These are phyloP conservation scores for Solanum lycopersicoides DNA, from an alignment of 257 asterid genomes.

Conservation along the genomic window DNA sequence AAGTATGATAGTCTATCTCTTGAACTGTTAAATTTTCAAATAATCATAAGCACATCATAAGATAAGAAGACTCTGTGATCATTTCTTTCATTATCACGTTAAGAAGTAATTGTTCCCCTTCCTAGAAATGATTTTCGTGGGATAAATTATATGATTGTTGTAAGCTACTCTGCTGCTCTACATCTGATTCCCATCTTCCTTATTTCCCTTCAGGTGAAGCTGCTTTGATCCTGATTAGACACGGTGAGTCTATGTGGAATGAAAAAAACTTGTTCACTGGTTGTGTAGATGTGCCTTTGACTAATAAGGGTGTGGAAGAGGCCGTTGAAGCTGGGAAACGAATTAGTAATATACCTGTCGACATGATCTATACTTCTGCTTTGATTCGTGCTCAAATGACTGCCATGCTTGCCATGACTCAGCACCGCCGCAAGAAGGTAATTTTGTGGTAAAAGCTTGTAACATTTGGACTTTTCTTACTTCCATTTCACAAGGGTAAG, in stretches of 20 bases:
- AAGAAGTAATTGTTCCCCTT: background rate
- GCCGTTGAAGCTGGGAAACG: conserved; percentile 95
- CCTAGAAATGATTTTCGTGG: background rate
- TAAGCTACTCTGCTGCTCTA: background rate
- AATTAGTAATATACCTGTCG: conserved; percentile 89
- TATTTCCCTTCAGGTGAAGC: conserved; percentile 50
- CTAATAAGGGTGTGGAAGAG: conserved; percentile 89
- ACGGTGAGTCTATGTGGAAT: conserved; percentile 99
- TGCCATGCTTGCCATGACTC: conserved; percentile 98
- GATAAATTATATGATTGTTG: background rate
- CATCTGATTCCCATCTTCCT: background rate
- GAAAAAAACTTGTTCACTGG: conserved; percentile 98
- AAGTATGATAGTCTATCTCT: conserved; percentile 28
- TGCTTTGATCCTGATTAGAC: conserved; percentile 85
- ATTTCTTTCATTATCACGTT: background rate
- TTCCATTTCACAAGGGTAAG: background rate
- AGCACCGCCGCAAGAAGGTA: conserved; percentile 98
- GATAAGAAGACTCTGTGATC: background rate
- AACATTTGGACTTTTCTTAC: background rate
- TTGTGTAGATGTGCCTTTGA: conserved; percentile 93
- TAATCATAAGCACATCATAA: background rate
- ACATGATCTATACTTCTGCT: conserved; percentile 83
- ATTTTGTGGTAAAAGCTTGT: background rate
- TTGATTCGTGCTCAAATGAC: conserved; percentile 98
- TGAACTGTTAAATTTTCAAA: background rate